A percentile compares a stretch with the other conserved stretches of the same genome.
Evolutionary conservation across 2,329 filamentous ascomycete genomes (phyloP).

Genomic region (Penicillium sp.): DNA sequence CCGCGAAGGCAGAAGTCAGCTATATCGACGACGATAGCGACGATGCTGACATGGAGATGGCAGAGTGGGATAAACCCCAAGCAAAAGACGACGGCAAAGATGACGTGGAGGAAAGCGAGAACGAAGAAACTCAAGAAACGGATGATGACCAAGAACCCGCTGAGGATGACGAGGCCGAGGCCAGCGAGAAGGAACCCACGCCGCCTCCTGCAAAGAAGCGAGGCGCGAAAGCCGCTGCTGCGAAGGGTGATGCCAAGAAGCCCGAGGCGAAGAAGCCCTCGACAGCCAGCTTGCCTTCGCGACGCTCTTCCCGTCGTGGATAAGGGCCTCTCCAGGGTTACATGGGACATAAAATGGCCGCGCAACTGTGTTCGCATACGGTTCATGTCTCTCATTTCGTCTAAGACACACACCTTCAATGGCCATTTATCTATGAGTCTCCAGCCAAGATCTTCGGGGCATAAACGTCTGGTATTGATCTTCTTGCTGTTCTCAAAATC

Average conservation of each 20-base stretch:
- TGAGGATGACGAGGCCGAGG: conserved; percentile 7
- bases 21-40: conserved; percentile 47
- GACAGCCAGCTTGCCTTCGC: conserved; percentile 17
- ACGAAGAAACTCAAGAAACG: conserved; percentile 14
- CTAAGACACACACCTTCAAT: background rate
- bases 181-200: conserved; percentile 22
- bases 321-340: background rate
- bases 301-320: conserved; percentile 23
- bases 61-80: conserved; percentile 34
- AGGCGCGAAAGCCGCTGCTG: conserved; percentile 4
- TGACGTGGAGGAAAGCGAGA: conserved; percentile 16
- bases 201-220: conserved; percentile 18
- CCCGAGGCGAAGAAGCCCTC: conserved; percentile 3
- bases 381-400: background rate
- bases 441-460: background rate
- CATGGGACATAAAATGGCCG: background rate
- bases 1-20: conserved; percentile 36
- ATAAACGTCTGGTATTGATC: background rate
- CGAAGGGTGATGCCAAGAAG: conserved; percentile 12
- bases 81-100: conserved; percentile 29
- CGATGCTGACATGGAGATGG: conserved; percentile 45
- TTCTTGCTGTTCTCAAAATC: background rate
- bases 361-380: background rate
- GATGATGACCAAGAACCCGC: conserved; percentile 8
- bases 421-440: background rate